Conservation (phyloP, 2,329 filamentous ascomycete species). For the Aspergillus felis region DNA sequence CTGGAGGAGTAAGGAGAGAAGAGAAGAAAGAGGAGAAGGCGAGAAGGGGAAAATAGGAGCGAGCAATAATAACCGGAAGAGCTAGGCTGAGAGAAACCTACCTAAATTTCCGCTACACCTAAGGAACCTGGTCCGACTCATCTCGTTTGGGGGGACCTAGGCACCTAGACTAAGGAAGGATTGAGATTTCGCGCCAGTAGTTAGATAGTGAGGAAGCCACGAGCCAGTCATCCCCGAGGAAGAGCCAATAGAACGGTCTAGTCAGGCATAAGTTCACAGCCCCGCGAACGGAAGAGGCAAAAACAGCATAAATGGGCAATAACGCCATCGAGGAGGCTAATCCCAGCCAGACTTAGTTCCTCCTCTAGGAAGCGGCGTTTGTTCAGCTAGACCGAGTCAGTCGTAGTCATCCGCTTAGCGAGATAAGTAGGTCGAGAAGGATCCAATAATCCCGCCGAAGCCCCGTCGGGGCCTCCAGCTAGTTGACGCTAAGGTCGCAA, state of each 20-base stretch:
- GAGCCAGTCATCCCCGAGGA: neutral
- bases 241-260: neutral
- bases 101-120: neutral
- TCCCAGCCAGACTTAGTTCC: neutral
- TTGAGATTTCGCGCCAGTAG: neutral
- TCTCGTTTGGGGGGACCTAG: neutral
- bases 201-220: neutral
- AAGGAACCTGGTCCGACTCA: neutral
- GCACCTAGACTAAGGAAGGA: neutral
- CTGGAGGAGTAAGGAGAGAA: neutral
- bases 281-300: neutral
- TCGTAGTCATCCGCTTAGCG: neutral
- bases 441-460: neutral
- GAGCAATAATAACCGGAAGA: neutral
- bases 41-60: neutral
- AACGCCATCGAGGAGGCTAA: neutral
- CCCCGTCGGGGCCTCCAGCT: neutral
- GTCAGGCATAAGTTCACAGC: neutral
- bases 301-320: neutral
- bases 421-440: neutral
- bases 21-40: conserved; percentile 2
- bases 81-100: neutral
- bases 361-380: neutral
- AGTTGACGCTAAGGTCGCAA: neutral
- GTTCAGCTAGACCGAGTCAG: neutral